A percentile compares a stretch with the other conserved stretches of the same genome.
phyloP scores from a whole-genome alignment of 2,329 filamentous ascomycete species.

The Penicillium fuscoglaucum region DNA sequence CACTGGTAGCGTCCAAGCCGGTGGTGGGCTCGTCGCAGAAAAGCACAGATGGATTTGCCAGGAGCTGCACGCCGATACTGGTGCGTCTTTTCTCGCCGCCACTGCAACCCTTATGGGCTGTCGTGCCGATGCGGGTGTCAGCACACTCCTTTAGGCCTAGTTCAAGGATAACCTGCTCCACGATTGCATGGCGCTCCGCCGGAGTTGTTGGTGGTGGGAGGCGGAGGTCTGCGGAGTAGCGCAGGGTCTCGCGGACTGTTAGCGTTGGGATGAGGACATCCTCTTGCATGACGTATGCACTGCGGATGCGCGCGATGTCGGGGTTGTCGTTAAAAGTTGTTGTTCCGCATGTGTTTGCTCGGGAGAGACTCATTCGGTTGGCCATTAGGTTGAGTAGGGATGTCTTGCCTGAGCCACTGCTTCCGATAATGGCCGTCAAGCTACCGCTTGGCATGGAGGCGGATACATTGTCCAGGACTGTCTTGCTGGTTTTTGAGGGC shows the following conservation, averaged over 20 bases:
- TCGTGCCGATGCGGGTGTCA: conserved; percentile 70
- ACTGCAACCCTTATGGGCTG: conserved; percentile 71
- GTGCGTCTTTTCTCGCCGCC: conserved; percentile 76
- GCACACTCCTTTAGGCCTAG: conserved; percentile 76
- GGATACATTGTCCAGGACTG: conserved; percentile 63
- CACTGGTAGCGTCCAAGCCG: conserved; percentile 70
- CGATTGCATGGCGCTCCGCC: conserved; percentile 61
- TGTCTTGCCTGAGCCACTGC: conserved; percentile 72
- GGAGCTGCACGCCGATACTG: conserved; percentile 74
- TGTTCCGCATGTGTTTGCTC: conserved; percentile 53
- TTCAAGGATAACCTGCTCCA: conserved; percentile 75
- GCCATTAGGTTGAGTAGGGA: conserved; percentile 71
- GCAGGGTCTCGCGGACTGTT: conserved; percentile 73
- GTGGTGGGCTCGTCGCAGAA: conserved; percentile 81
- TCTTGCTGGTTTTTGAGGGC: conserved; percentile 35
- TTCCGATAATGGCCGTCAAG: conserved; percentile 73
- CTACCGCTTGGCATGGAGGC: conserved; percentile 65
- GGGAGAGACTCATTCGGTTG: conserved; percentile 62
- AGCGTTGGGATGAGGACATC: conserved; percentile 71
- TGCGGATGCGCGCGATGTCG: conserved; percentile 50
- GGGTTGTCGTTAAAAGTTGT: conserved; percentile 62
- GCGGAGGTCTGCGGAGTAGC: conserved; percentile 70
- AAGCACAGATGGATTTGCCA: conserved; percentile 75
- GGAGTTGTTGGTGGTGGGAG: conserved; percentile 63
- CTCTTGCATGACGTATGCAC: conserved; percentile 67